Conservation (phyloP, 2,329 filamentous ascomycete genomes). For the Neopestalotiopsis clavispora region DNA sequence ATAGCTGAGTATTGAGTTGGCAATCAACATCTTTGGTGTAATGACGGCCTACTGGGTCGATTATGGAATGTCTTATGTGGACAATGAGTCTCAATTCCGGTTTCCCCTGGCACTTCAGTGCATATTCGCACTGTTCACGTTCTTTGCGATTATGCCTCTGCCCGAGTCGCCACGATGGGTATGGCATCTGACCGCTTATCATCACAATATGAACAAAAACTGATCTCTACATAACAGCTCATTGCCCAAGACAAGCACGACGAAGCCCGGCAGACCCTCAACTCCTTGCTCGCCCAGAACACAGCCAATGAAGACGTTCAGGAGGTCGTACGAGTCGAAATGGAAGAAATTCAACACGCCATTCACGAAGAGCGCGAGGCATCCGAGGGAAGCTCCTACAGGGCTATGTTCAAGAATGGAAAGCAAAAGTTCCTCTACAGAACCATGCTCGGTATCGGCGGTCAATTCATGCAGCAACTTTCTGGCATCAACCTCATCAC, state of each 20-base stretch:
- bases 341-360: conserved; percentile 43
- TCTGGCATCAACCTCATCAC: conserved; percentile 42
- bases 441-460: conserved; percentile 46
- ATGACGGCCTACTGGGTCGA: conserved; percentile 42
- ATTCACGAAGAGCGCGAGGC: conserved; percentile 45
- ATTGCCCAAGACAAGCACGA: conserved; percentile 12
- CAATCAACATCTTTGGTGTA: conserved; percentile 44
- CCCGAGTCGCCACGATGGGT: conserved; percentile 14
- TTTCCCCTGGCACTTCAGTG: conserved; percentile 52
- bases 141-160: conserved; percentile 23
- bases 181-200: neutral
- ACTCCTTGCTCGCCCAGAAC: neutral
- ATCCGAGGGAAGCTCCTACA: conserved; percentile 37
- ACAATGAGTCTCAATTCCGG: conserved; percentile 44
- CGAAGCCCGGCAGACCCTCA: neutral
- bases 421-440: conserved; percentile 45
- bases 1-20: conserved; percentile 32
- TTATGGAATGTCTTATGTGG: conserved; percentile 42
- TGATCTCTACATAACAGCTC: neutral
- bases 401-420: conserved; percentile 45
- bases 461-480: conserved; percentile 50
- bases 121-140: conserved; percentile 42
- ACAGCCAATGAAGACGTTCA: neutral
- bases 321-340: neutral
- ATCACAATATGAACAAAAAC: neutral